Base-by-base conservation (phyloP, 177 flowering plant genomes). In the Tripterygium wilfordii region DNA sequence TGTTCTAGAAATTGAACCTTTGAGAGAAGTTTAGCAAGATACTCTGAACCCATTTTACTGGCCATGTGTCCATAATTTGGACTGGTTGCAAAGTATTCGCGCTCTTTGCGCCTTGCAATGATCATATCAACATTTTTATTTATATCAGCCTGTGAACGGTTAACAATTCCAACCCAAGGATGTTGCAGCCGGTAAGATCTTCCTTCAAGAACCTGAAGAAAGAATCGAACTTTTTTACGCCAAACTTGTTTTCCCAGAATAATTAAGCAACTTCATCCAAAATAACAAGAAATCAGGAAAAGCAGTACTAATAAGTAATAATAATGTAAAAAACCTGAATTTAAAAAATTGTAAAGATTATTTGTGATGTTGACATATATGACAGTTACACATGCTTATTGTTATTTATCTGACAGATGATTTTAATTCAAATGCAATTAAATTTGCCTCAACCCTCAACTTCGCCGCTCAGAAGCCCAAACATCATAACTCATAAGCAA, bases 111-210 rank as follows among this genome's bases (percentile, higher is more conserved):
- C 55, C 82, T 73, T 2, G 82, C 82, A 47, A 58, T 19, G 24
- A 78, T 62, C 80, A 78, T 78, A 28, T 75, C 83, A 23, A 65
- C 58, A 36, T 71, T 78, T 54, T 63, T 78, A 37, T 74, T 78
- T 8, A 78, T 78, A 40, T 78, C 83, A 45, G 83, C 80, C 53
- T 78, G 83, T 20, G 83, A 78, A 10, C 83, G 77, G 42, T 78
- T 78, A 21, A 78, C 83, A 52, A 78, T 61, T 18, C 83, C 83
- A 28, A 78, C 83, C 83, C 83, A 78, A 25, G 83, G 83, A 33
- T 67, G 78, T 53, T 69, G 83, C 36, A 78, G 63, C 30, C 71
- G 54, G 27, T 74, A 78, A 47, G 83, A 57, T 67, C 80, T 69
- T 57, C 83, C 83, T 55, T 78, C 83, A 54, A 78, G 70, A 48